Evolutionary conservation across 2,329 filamentous ascomycete genomes (phyloP).

Genomic region (Hymenoscyphus occultus): DNA sequence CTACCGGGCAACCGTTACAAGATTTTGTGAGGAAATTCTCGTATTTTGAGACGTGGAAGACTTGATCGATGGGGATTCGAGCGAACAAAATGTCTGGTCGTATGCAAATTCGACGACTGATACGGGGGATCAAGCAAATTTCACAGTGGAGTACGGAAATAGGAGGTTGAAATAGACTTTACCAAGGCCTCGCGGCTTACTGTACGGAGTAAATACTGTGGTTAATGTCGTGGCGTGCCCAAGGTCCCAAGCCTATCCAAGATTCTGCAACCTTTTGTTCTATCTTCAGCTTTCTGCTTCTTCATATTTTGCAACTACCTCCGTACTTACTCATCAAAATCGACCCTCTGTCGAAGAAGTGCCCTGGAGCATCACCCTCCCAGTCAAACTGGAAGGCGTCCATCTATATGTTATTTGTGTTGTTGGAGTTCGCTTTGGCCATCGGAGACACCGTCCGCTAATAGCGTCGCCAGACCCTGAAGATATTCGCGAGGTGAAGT

Average conservation of each 20-base stretch:
- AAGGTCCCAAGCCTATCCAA: background rate
- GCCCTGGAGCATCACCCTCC: background rate
- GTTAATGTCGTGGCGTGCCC: background rate
- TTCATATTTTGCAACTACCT: constrained; percentile 3
- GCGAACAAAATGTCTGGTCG: background rate
- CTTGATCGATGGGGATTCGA: background rate
- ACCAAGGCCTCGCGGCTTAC: background rate
- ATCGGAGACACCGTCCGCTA: background rate
- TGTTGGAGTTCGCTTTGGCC: background rate
- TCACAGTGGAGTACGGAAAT: background rate
- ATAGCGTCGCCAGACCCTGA: background rate
- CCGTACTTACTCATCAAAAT: background rate
- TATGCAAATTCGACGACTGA: background rate
- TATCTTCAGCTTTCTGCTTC: background rate
- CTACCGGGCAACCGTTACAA: background rate
- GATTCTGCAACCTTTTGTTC: background rate
- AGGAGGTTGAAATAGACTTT: background rate
- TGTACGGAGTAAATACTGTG: background rate
- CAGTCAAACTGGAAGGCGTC: background rate
- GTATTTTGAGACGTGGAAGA: background rate
- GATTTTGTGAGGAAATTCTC: background rate
- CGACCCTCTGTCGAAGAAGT: constrained; percentile 10
- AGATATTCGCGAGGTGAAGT: constrained; percentile 19
- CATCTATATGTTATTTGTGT: constrained; percentile 12
- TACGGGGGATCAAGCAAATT: background rate